These are phyloP conservation scores for Stachybotrys elegans DNA, from an alignment of 2,329 filamentous ascomycete species.

Conservation along the genomic window DNA sequence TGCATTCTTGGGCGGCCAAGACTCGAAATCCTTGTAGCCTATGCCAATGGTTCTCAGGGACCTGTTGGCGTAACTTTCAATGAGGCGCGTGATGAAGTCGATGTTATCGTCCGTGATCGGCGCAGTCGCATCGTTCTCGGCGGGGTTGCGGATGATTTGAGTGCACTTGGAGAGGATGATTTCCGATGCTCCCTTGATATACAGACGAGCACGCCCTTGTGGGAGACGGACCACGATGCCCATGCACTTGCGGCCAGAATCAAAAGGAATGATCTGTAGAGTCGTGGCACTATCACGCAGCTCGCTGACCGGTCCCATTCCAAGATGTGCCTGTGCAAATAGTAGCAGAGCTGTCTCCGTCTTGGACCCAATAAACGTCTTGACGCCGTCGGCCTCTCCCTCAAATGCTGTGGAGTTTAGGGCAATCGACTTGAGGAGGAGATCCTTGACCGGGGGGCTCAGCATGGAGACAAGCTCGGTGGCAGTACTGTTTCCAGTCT, in stretches of 20 bases:
- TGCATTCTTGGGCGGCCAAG: conserved; percentile 70
- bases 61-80: conserved; percentile 71
- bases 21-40: conserved; percentile 76
- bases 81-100: conserved; percentile 57
- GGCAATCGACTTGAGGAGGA: conserved; percentile 55
- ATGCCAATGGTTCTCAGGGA: conserved; percentile 83
- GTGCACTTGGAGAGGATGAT: conserved; percentile 56
- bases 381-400: conserved; percentile 61
- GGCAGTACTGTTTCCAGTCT: conserved; percentile 32
- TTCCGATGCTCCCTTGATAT: conserved; percentile 61
- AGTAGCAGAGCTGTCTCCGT: conserved; percentile 72
- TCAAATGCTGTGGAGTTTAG: conserved; percentile 74
- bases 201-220: conserved; percentile 48
- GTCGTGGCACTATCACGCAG: conserved; percentile 56
- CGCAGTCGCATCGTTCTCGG: conserved; percentile 34
- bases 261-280: conserved; percentile 68
- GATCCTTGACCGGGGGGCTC: conserved; percentile 39
- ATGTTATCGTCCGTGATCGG: conserved; percentile 48
- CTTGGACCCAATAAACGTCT: conserved; percentile 70
- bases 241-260: conserved; percentile 72
- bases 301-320: conserved; percentile 59
- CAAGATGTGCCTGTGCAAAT: conserved; percentile 61
- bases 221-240: conserved; percentile 50
- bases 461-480: conserved; percentile 44
- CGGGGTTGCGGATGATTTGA: conserved; percentile 44